Base-by-base conservation (phyloP, 177 flowering plant genomes). In the Tripterygium wilfordii region DNA sequence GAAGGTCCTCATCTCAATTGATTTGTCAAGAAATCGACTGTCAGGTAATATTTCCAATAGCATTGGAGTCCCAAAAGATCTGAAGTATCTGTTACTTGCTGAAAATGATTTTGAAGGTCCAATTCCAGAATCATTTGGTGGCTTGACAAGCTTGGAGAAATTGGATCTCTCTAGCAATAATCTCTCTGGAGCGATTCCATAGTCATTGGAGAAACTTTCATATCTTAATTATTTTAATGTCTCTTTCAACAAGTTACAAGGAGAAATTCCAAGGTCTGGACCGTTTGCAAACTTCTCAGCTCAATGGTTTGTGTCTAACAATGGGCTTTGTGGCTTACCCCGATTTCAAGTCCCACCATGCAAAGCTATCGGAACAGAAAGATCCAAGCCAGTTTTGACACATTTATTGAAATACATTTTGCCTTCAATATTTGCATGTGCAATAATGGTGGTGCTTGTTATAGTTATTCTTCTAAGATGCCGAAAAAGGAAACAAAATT, bases 171-270 rank as follows among this genome's bases (percentile, higher is more conserved):
- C 71, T 0, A 2, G 20, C 5, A 67, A 67, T 35, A 33, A 23
- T 10, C 38, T 67, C 0, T 35, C 57, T 4, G 67, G 71, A 23
- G 29, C 14, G 12, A 66, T 66, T 19, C 62, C 65, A 21, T 44
- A 36, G 43, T 45, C 60, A 8, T 45, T 62, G 6, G 37, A 56
- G 36, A 8, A 0, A 14, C 55, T 61, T 13, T 8, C 16, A 0
- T 21, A 48, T 44, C 51, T 61, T 27, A 28, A 43, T n/a, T 17
- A 36, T 19, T 36, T 54, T 8, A 61, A 61, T 30, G 8, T 61
- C 1, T 61, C 65, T 2, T 49, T 21, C 35, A 54, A 61, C 14
- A 30, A 28, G 2, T 12, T 61, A 13, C n/a, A 30, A 33, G 65
- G 65, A 29, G 51, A 42, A 24, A 61, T 61, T 39, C 65, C 65